Percentiles rank a stretch among this genome's conserved stretches.
These are phyloP conservation scores for Ganoderma lucidum DNA, from an alignment of 1,284 basidiomycete genomes.

Conservation along the genomic window DNA sequence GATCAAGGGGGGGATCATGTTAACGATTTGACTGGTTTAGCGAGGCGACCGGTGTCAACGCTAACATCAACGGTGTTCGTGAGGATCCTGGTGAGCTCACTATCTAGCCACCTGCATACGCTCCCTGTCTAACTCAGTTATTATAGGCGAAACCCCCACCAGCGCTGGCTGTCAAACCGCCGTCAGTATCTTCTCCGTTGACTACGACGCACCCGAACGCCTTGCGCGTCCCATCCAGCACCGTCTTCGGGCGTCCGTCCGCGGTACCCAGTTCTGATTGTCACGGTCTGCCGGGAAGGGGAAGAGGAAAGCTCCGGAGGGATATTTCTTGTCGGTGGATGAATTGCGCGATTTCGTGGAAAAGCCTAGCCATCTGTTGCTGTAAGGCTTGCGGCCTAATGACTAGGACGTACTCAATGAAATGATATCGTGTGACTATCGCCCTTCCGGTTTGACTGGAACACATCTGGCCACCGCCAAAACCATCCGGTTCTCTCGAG, in stretches of 20 bases:
- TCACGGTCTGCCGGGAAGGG: background rate
- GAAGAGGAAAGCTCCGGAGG: background rate
- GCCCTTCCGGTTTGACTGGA: background rate
- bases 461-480: background rate
- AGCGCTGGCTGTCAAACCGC: conserved; percentile 38
- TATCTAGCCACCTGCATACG: background rate
- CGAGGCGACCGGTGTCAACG: conserved; percentile 35
- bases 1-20: background rate
- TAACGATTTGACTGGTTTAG: conserved; percentile 18
- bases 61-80: conserved; percentile 34
- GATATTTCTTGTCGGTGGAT: background rate
- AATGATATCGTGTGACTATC: background rate
- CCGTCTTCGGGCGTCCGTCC: conserved; percentile 30
- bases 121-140: background rate
- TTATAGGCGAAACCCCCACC: conserved; percentile 37
- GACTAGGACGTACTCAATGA: background rate
- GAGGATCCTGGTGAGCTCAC: conserved; percentile 36
- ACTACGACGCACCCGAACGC: conserved; percentile 39
- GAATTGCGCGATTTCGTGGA: background rate
- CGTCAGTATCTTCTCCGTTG: conserved; percentile 40
- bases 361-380: background rate
- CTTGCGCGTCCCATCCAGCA: conserved; percentile 35
- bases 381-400: background rate
- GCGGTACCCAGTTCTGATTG: conserved; percentile 2
- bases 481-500: background rate